These are phyloP conservation scores for Monosporascus sp. DNA, from an alignment of 2,329 filamentous ascomycete species.

Conservation along the genomic window DNA sequence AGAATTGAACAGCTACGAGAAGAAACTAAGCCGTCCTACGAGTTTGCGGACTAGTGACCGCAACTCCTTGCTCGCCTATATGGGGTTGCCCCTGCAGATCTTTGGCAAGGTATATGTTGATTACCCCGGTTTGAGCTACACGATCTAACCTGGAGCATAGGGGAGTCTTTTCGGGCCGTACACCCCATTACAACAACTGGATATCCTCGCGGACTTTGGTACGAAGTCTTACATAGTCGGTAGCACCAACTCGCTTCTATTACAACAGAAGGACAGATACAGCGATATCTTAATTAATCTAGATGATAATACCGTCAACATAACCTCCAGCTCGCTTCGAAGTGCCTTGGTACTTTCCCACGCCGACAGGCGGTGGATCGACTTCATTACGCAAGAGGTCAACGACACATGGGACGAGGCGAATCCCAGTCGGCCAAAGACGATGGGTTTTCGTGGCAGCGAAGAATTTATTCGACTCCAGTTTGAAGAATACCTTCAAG, in stretches of 20 bases:
- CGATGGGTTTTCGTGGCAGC: slow-evolving; percentile 88
- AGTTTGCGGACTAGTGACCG: slow-evolving; percentile 89
- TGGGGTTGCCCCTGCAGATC: slow-evolving; percentile 90
- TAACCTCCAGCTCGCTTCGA: slow-evolving; percentile 74
- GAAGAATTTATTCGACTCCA: slow-evolving; percentile 97
- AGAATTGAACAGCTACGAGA: slow-evolving; percentile 79
- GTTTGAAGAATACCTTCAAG: slow-evolving; percentile 93
- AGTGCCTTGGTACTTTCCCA: slow-evolving; percentile 71
- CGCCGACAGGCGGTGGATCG: slow-evolving; percentile 92
- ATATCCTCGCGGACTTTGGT: slow-evolving; percentile 84
- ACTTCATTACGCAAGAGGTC: slow-evolving; percentile 87
- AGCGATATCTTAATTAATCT: slow-evolving; percentile 96
- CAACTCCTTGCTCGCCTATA: slow-evolving; percentile 82
- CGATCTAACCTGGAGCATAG: slow-evolving; percentile 32
- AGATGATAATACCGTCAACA: slow-evolving; percentile 80
- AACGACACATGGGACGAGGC: slow-evolving; percentile 95
- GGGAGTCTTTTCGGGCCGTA: slow-evolving; percentile 95
- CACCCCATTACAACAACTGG: slow-evolving; percentile 90
- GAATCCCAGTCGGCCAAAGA: slow-evolving; percentile 85
- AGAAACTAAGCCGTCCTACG: slow-evolving; percentile 68
- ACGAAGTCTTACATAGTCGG: slow-evolving; percentile 98
- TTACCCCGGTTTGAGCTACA: background rate
- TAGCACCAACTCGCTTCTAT: slow-evolving; percentile 87
- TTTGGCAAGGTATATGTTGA: slow-evolving; percentile 70
- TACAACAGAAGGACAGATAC: slow-evolving; percentile 93